These are phyloP conservation scores for Saccharomycopsis sp. DNA, from an alignment of 805 yeast species.

Conservation along the genomic window DNA sequence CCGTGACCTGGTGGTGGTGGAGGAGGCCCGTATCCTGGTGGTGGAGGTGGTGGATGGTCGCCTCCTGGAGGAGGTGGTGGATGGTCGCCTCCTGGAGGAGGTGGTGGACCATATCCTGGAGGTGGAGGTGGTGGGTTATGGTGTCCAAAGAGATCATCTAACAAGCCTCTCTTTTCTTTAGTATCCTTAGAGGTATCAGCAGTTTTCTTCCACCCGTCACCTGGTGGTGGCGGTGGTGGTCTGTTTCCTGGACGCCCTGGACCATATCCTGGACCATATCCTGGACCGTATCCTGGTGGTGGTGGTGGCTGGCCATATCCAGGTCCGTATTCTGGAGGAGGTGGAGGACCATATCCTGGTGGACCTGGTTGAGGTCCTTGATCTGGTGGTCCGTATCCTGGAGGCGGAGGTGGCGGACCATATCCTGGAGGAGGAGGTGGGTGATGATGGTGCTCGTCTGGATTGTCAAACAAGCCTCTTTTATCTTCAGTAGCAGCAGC, in stretches of 20 bases:
- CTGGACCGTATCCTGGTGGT: constrained; percentile 1
- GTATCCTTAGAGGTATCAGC: neutral
- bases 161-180: neutral
- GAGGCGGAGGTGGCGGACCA: neutral
- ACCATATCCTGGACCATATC: neutral
- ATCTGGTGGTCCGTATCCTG: neutral
- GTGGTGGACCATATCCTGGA: neutral
- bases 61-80: neutral
- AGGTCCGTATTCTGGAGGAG: neutral
- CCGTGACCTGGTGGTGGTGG: constrained; percentile 1
- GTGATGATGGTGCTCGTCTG: neutral
- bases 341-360: neutral
- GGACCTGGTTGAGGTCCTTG: neutral
- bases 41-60: neutral
- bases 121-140: constrained; percentile 1
- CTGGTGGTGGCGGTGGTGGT: constrained; percentile 1
- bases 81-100: neutral
- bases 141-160: neutral
- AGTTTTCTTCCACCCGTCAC: neutral
- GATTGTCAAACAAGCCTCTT: neutral
- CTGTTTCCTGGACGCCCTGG: neutral
- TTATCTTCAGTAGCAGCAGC: neutral
- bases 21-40: neutral
- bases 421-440: constrained; percentile 1
- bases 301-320: neutral